Base-by-base conservation (phyloP, 2,329 filamentous ascomycete species). In the Stylonectria norvegica region DNA sequence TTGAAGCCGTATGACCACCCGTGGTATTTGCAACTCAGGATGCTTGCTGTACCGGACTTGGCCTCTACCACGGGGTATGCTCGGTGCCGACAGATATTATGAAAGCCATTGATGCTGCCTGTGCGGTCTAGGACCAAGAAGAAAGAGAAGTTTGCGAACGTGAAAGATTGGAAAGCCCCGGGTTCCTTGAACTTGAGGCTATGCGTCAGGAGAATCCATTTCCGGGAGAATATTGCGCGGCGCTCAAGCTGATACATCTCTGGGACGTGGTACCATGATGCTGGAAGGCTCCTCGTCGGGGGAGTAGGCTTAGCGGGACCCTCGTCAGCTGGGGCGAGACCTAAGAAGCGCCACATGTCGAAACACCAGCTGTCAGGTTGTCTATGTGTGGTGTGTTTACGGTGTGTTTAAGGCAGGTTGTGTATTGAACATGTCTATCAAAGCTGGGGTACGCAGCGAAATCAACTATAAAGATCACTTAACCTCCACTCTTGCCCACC, bases 1-100 rank as follows among this genome's bases (percentile, higher is more conserved):
- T 66, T 69, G 6, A 77, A 65, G 34, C 76, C 72, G 48, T 81
- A 82, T 6, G 74, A 77, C 78, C 78, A 82, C 25, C 77, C 77
- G 52, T 81, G 78, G 53, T 82, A 81, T 43, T 73, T 73, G 66
- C 78, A 82, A 0, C 71, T 68, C 27, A 81, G 67, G 16, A 81
- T 70, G 40, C 63, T 68, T 29, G 70, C 69, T 16, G 66, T 67
- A 2, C 78, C 78, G 3, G 66, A 62, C 2, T 70, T 64, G 31
- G 68, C 66, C 4, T 64, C 67, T 3, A 78, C 73, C 6, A 81
- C 70, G 0, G 76, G 74, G 52, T 74, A 82, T 10, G 78, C 78
- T 8, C 78, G 67, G 55, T 81, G 78, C 2, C 78, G 65, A 59
- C 78, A 82, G 15, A 80, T 66, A 51, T 81, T 81, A 60, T 81